A percentile compares a stretch with the other conserved stretches of the same genome.
Evolutionary conservation across 176 grass and related monocot species (phyloP).

Genomic region (Aegilops bicornis): DNA sequence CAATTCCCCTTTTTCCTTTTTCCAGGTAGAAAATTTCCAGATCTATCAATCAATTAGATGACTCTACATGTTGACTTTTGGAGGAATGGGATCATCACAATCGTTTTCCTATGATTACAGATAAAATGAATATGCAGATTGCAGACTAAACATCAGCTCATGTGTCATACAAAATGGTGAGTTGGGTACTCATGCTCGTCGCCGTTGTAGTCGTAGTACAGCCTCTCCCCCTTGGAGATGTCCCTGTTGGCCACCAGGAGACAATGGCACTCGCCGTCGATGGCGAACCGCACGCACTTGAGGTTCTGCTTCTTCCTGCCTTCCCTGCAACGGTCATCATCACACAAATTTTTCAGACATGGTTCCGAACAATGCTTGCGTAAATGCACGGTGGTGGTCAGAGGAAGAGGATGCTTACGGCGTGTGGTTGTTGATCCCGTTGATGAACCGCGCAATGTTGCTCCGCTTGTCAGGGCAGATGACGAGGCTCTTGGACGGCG

Average conservation of each 20-base stretch:
- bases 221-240: constrained; percentile 81
- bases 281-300: constrained; percentile 75
- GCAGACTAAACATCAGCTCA: constrained; percentile 3
- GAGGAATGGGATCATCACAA: not conserved
- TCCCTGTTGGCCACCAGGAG: constrained; percentile 80
- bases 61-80: not conserved
- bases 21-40: not conserved
- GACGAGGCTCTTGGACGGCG: constrained; percentile 63
- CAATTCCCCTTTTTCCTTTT: not conserved
- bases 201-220: constrained; percentile 97
- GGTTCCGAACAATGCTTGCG: not conserved
- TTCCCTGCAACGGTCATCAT: constrained; percentile 36
- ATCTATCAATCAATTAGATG: not conserved
- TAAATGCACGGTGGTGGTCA: no score
- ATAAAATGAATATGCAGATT: constrained; percentile 13
- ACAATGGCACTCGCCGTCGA: constrained; percentile 70
- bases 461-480: constrained; percentile 84
- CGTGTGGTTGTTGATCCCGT: constrained; percentile 95
- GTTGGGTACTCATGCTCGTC: constrained; percentile 92
- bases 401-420: constrained; percentile 20
- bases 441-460: constrained; percentile 94
- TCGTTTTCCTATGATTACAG: not conserved
- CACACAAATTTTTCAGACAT: not conserved
- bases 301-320: constrained; percentile 99
- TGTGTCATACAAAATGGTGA: constrained; percentile 94